Base-by-base conservation (phyloP, 192 early-diverging fungal species). In the Rhizophagus prolifer region DNA sequence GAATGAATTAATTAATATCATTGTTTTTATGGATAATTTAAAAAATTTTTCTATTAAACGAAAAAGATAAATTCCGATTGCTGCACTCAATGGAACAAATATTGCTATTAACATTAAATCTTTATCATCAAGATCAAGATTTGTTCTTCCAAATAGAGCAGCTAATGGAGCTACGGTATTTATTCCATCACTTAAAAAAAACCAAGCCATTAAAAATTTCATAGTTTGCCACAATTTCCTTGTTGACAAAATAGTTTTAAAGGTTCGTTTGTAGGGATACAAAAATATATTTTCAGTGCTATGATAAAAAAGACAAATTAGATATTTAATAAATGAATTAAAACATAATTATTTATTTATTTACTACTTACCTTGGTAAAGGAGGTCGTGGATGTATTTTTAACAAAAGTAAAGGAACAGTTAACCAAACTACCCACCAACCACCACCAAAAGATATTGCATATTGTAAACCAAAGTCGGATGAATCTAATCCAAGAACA, bases 141-240 rank as follows among this genome's bases (percentile, higher is more conserved):
- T 85, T 13, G 80, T 81, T 70, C 88, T 86, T 10, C 80, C 84
- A 72, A 87, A 92, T 13, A 93, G 75, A 25, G 88, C 81, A 19
- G 86, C 80, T 16, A 91, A 83, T n/a, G 84, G 67, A 19, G 77
- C 61, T 59, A 89, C 75, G 34, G 90, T 88, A 69, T 69, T 89
- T 75, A 88, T 81, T 3, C 85, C 88, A 74, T 93, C 92, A 21
- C 87, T 86, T 63, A 88, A 86, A 58, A 92, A 82, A 77, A 91
- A 92, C 89, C 88, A 93, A 0, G 84, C 83, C 1, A 89, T n/a
- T 58, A 93, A 84, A 75, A 91, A 90, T 71, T 83, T 80, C 81
- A 88, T 88, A 23, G 86, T 80, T 31, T 88, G 76, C 14, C 81
- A 72, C 0, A 92, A 78, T 72, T 87, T 72, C 10, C 78, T 60